These are phyloP conservation scores for Calonectria pteridis DNA, from an alignment of 2,329 filamentous ascomycete species.

Conservation along the genomic window DNA sequence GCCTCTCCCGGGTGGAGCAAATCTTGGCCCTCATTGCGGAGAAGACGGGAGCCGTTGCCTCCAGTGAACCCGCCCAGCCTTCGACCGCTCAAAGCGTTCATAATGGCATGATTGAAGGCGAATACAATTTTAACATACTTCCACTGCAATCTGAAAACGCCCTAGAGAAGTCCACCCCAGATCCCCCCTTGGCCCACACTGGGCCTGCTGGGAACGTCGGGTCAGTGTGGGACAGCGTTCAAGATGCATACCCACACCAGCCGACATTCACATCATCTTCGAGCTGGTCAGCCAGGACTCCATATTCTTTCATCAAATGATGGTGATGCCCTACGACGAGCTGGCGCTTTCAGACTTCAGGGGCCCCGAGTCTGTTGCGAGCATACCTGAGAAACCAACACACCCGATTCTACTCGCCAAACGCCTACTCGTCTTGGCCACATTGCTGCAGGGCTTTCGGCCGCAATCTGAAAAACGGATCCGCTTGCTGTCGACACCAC, in stretches of 20 bases:
- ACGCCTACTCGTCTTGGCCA: not conserved
- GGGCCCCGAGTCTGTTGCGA: not conserved
- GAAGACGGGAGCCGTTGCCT: not conserved
- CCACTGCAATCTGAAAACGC: not conserved
- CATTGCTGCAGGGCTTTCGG: not conserved
- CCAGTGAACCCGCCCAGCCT: not conserved
- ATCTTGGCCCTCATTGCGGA: not conserved
- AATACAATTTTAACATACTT: not conserved
- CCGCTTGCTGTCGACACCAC: not conserved
- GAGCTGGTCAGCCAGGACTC: not conserved
- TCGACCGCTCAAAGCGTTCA: not conserved
- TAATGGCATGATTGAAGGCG: not conserved
- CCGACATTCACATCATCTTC: not conserved
- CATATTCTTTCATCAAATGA: constrained; percentile 2
- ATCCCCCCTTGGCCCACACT: not conserved
- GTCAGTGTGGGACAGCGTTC: not conserved
- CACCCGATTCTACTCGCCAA: not conserved
- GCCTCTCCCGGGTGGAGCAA: not conserved
- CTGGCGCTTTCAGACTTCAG: not conserved
- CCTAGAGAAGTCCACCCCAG: no score
- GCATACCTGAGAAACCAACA: not conserved
- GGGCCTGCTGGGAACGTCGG: not conserved
- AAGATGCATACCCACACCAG: not conserved
- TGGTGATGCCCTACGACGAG: not conserved
- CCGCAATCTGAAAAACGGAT: not conserved